Percentiles rank a stretch among this genome's conserved stretches.
These are phyloP conservation scores for Didymella arachidicola DNA, from an alignment of 2,329 filamentous ascomycete species.

Conservation along the genomic window DNA sequence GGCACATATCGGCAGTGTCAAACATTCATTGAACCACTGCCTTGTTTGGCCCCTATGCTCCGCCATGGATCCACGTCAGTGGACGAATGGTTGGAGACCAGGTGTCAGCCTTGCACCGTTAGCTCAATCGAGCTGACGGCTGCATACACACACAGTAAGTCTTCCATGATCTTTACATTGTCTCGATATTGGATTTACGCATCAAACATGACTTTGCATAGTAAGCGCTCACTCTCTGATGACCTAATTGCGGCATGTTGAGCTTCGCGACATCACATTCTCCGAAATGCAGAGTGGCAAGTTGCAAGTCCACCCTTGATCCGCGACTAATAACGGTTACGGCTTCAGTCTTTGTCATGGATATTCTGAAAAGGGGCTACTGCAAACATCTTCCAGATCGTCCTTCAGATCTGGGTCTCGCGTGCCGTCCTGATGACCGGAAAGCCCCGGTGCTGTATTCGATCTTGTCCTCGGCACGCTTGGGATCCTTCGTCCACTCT, in stretches of 20 bases:
- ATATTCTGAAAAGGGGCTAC: neutral
- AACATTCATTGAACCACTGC: constrained; percentile 14
- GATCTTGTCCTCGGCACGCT: neutral
- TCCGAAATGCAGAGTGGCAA: neutral
- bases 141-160: constrained; percentile 7
- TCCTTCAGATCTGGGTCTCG: neutral
- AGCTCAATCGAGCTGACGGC: constrained; percentile 17
- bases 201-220: neutral
- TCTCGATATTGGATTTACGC: neutral
- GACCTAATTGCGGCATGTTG: neutral
- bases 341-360: neutral
- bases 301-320: neutral
- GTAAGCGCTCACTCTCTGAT: neutral
- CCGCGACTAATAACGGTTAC: neutral
- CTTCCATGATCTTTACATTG: neutral
- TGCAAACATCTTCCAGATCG: neutral
- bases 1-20: constrained; percentile 4
- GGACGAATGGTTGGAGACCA: constrained; percentile 8
- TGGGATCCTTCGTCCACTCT: constrained; percentile 10
- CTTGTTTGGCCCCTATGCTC: constrained; percentile 13
- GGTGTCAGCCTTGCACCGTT: constrained; percentile 14
- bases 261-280: neutral
- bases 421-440: neutral
- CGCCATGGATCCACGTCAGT: neutral
- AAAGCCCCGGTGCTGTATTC: neutral